Evolutionary conservation across 2,329 filamentous ascomycete species (phyloP), one percentile per base, ranked within the genome.

Genomic region (Ramularia endophylla): DNA sequence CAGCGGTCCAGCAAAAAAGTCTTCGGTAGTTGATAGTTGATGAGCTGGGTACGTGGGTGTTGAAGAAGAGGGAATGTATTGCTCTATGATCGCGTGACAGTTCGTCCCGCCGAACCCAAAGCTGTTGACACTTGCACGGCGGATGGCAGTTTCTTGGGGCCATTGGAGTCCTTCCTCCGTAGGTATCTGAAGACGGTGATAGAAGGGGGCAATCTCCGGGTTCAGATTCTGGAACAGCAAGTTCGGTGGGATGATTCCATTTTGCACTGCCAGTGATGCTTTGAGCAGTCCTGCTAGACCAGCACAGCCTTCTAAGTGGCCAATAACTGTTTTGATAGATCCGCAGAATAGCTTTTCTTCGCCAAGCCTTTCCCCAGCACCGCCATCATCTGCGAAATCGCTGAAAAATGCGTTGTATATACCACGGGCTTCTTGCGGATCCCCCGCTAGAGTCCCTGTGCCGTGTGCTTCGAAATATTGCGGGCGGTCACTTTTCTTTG

Each of bases 91-190:
- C 2, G 44, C 50, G 34, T 55, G 52, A 15, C 32, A 44, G 36
- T 56, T 56, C 5, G 50, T 50, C 8, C 53, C 53, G 12, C 53
- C 53, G 19, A 49, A 56, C 2, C 53, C 53, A 31, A 54, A 52
- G 17, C 35, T 45, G 40, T 59, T 59, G 20, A 54, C 34, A 16
- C 46, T 47, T 8, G 48, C 48, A 9, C 48, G 43, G 11, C 40
- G 16, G 34, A 36, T 34, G n/a, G 31, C 20, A 16, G 13, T 18
- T 9, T 38, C n/a, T 15, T 27, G 20, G 0, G 63, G 64, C 11
- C 61, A 63, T 13, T 56, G 58, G 3, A 57, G n/a, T n/a, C 40
- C 27, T 19, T 29, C 25, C 72, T 73, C 17, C n/a, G 38, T 50
- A 5, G 47, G 46, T 3, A 58, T 41, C 22, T 47, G 16, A 3